Percentiles rank a stretch among this genome's conserved stretches.
phyloP scores from a whole-genome alignment of 164 flowering plant species.

The Umbilicus rupestris region DNA sequence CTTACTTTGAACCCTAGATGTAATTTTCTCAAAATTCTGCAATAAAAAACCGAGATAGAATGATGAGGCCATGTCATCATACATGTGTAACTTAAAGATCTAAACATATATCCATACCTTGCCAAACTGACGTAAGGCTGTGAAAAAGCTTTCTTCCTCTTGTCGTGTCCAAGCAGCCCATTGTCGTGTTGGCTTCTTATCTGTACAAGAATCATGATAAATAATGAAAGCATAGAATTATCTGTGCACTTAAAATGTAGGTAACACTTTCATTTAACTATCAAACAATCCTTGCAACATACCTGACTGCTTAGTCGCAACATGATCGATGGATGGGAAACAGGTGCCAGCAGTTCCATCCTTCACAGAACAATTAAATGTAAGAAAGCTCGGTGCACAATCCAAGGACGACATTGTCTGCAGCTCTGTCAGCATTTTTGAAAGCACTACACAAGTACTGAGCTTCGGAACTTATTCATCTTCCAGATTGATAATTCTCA shows the following conservation, averaged over 20 bases:
- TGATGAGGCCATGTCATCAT: conserved; percentile 12
- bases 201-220: conserved; percentile 29
- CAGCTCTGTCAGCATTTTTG: conserved; percentile 24
- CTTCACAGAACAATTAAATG: conserved; percentile 15
- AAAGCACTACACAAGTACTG: conserved; percentile 13
- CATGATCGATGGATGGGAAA: conserved; percentile 17
- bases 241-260: neutral
- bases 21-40: conserved; percentile 99
- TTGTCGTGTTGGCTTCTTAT: conserved; percentile 70
- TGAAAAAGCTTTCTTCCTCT: conserved; percentile 92
- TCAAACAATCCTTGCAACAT: conserved; percentile 1
- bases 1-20: conserved; percentile 87
- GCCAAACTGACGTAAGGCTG: conserved; percentile 96
- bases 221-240: neutral
- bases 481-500: conserved; percentile 2
- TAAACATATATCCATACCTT: conserved; percentile 49
- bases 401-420: conserved; percentile 16
- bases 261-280: neutral
- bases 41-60: conserved; percentile 11
- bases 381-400: conserved; percentile 15
- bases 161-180: conserved; percentile 99
- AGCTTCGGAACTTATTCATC: conserved; percentile 2
- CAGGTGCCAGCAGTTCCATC: conserved; percentile 21
- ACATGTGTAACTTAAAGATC: conserved; percentile 3
- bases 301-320: conserved; percentile 31